Conservation (phyloP, 78 protist genomes). For the Pigoraptor vietnamica region DNA sequence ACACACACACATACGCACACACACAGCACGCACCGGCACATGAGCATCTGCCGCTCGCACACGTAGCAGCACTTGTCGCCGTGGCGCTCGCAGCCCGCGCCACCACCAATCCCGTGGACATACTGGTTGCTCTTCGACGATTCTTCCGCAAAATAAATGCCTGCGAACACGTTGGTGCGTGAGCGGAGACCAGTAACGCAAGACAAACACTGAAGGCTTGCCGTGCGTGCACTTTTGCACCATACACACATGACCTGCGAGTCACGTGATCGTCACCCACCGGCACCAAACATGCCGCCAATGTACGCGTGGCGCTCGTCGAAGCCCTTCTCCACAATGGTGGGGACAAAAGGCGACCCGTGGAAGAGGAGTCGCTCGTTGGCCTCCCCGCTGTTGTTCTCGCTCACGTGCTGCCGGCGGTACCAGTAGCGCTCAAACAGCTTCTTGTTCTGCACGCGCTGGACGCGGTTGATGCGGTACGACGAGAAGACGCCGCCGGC, state of each 20-base stretch:
- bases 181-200: background rate
- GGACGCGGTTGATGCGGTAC: background rate
- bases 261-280: too few species aligned
- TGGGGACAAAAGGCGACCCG: background rate
- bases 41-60: background rate
- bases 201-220: background rate
- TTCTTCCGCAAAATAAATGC: background rate
- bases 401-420: background rate
- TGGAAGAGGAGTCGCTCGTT: background rate
- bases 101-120: background rate
- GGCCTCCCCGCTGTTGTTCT: background rate
- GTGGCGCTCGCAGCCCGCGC: background rate
- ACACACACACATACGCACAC: background rate
- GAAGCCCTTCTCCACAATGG: background rate
- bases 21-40: background rate
- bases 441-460: background rate
- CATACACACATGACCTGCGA: background rate
- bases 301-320: slow-evolving; percentile 5
- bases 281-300: slow-evolving; percentile 4
- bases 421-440: background rate
- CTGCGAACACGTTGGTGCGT: background rate
- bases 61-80: background rate
- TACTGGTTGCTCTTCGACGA: background rate
- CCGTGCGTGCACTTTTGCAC: too few species aligned
- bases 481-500: background rate